Evolutionary conservation across 805 yeast species (phyloP), one percentile per base, ranked within the genome.

Genomic region (Hanseniaspora pseudoguilliermondii): DNA sequence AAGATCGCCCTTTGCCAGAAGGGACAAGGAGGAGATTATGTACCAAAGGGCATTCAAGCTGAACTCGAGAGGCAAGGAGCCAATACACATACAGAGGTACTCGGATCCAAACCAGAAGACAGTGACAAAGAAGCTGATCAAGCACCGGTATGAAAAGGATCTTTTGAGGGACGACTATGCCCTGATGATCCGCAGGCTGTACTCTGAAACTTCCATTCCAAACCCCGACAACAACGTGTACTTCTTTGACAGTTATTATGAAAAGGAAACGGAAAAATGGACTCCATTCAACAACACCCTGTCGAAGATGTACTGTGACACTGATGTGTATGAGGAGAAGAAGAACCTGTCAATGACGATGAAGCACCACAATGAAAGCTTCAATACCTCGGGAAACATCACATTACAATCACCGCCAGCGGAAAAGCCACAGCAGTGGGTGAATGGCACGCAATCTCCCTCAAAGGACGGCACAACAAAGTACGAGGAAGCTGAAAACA

Each of bases 1-100:
- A 7, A 78, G 85, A 62, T 81, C 95, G 59, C 87, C 95, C 5
- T 91, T 91, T 69, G 75, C 84, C n/a, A 77, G 77, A 50, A 91
- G 86, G 55, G 60, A 51, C 20, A 51, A 51, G 27, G 55, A 51
- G 16, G 55, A 51, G 27, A 29, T 51, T 6, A 2, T 29, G 10
- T 51, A 51, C 20, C 55, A 51, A 42, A 43, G 21, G 29, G 58
- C 55, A 25, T 54, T 55, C 27, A 43, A 43, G 7, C 23, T 51
- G 36, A 51, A 51, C 27, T 4, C 9, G 8, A 42, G 35, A 43
- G 38, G 38, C 25, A 46, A 46, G 34, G 32, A 25, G 20, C 20
- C 35, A 15, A 16, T 43, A 25, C 18, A 25, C 18, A 29, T 46
- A n/a, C 16, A 9, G 15, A 51, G 49, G 42, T 15, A 20, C 5